Percentiles rank a stretch among this genome's conserved stretches.
phyloP scores from a whole-genome alignment of 768 basidiomycete genomes.

The Rubroboletus pulcherrimus region DNA sequence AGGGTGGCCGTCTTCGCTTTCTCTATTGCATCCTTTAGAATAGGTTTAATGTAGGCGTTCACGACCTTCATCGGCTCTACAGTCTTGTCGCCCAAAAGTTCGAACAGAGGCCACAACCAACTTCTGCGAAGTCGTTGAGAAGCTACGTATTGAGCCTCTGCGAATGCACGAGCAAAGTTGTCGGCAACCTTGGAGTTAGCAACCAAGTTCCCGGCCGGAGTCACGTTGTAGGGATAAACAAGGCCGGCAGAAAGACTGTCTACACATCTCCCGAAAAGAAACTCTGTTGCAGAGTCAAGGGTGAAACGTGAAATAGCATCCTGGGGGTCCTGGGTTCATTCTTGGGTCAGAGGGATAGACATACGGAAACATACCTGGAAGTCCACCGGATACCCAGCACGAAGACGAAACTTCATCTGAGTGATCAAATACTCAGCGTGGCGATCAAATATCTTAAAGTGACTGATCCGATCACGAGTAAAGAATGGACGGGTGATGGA shows the following conservation, averaged over 20 bases:
- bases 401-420: constrained; percentile 46
- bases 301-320: constrained; percentile 62
- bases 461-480: constrained; percentile 52
- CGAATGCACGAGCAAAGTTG: constrained; percentile 48
- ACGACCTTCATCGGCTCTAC: constrained; percentile 49
- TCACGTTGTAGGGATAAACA: constrained; percentile 47
- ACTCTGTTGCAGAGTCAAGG: constrained; percentile 63
- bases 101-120: constrained; percentile 52
- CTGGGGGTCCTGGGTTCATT: constrained; percentile 21
- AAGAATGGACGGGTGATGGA: constrained; percentile 64
- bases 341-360: not conserved
- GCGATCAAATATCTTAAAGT: constrained; percentile 59
- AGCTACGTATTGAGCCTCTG: constrained; percentile 43
- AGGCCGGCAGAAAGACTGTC: constrained; percentile 48
- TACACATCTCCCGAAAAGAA: constrained; percentile 59
- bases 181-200: constrained; percentile 34
- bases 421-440: constrained; percentile 44
- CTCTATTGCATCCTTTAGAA: constrained; percentile 40
- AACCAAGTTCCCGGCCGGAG: constrained; percentile 14
- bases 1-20: constrained; percentile 31
- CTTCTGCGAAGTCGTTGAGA: constrained; percentile 41
- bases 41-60: constrained; percentile 49
- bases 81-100: constrained; percentile 47
- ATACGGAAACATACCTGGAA: constrained; percentile 41
- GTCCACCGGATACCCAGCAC: constrained; percentile 51